Evolutionary conservation across 2,329 filamentous ascomycete species (phyloP).

Genomic region (Trichoderma polysporum): DNA sequence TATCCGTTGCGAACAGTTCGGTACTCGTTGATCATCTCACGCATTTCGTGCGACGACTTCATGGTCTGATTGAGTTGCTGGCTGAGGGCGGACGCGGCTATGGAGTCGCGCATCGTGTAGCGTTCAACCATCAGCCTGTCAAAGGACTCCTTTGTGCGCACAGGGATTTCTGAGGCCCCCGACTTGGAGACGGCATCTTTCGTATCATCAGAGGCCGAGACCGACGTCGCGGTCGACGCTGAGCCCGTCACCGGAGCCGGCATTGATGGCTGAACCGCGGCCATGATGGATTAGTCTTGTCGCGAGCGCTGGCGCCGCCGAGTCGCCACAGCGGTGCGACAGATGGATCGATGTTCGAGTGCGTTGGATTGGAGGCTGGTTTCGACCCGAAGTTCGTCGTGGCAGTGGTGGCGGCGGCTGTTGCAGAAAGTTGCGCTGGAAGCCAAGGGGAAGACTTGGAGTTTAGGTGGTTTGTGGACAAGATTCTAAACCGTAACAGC

Average conservation of each 20-base stretch:
- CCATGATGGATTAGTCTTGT: constrained; percentile 37
- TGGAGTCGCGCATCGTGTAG: constrained; percentile 53
- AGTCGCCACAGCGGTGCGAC: constrained; percentile 41
- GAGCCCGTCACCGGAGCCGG: constrained; percentile 36
- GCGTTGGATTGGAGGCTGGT: background rate
- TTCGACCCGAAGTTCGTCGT: background rate
- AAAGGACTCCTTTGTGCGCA: constrained; percentile 58
- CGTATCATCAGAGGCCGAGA: constrained; percentile 30
- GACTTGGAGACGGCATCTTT: constrained; percentile 28
- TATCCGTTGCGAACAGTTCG: constrained; percentile 56
- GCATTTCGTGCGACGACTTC: constrained; percentile 61
- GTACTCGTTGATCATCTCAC: constrained; percentile 70
- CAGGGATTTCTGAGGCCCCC: constrained; percentile 34
- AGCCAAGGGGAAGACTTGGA: constrained; percentile 17
- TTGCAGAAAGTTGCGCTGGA: constrained; percentile 6
- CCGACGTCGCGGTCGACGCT: constrained; percentile 34
- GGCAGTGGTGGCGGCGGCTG: constrained; percentile 21
- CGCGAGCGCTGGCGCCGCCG: constrained; percentile 34
- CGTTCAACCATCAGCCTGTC: constrained; percentile 54
- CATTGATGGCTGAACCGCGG: constrained; percentile 42
- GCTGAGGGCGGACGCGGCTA: constrained; percentile 53
- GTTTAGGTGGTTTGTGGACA: constrained; percentile 22
- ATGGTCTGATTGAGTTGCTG: constrained; percentile 54
- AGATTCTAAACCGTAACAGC: constrained; percentile 29
- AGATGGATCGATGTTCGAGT: constrained; percentile 16